Evolutionary conservation across 176 grass and related monocot species (phyloP), one percentile per base, ranked within the genome.

Genomic region (Typha latifolia): DNA sequence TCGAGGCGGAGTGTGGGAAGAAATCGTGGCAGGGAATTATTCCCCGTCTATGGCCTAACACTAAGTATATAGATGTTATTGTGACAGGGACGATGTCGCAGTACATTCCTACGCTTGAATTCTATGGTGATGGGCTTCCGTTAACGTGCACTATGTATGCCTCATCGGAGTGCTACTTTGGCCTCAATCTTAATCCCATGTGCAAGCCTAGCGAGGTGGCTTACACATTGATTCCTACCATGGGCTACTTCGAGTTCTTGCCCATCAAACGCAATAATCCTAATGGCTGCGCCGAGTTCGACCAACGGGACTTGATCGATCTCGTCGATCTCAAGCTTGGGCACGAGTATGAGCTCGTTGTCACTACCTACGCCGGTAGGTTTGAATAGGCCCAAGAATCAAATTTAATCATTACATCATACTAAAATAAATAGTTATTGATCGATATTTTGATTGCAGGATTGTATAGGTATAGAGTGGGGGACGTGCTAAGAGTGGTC

Each of bases 91-190:
- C 93, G 12, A 97, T 97, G 93, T 82, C 93, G n/a, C 88, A 97
- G 81, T 97, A 97, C 83, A 97, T 97, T 53, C 85, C 85, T 8
- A 97, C 78, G 20, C 93, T 97, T 0, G 88, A 90, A 47, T 92
- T 86, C 83, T 97, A 97, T 68, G 83, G 93, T 15, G 81, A 67
- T 7, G 67, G 83, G 12, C 71, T 97, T 66, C 93, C 93, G 26
- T 72, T 97, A n/a, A 74, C 82, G 66, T 97, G 93, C 82, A 97
- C 93, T 62, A 97, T 97, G 88, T 97, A 97, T 68, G 93, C 82
- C 7, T 97, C 93, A 0, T 97, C 93, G 0, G 93, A 97, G 72
- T 97, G 93, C 49, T 97, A 92, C 75, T 92, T 97, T 61, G 93
- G 93, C 12, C 84, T 97, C 63, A 97, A 97, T 68, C 83, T 97